Evolutionary conservation across 345 rosid species (phyloP), one percentile per base, ranked within the genome.

Genomic region (Psidium guajava): DNA sequence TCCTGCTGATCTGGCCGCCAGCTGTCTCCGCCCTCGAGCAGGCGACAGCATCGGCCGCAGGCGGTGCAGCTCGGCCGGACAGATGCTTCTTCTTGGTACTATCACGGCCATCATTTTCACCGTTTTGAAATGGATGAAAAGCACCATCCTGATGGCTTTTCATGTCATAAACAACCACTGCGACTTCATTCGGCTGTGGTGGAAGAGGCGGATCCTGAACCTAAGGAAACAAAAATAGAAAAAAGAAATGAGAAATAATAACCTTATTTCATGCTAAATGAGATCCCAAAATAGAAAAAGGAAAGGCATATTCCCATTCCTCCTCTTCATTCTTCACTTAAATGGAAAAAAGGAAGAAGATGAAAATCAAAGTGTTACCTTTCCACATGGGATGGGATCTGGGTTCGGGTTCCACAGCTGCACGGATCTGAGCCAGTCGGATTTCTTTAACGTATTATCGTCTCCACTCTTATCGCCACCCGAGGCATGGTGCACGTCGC

Each of bases 401-500:
- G 88, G 82, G 88, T 24, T 84, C 77, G 56, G 56, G 75, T 87
- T 87, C 88, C 88, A 87, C 55, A 87, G 84, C 86, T 84, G 86
- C 32, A 54, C 88, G 21, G 88, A 84, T 55, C 86, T 82, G 44
- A 87, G 88, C 88, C 88, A 87, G 84, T 82, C 84, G 40, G 88
- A 87, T 73, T 81, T 87, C 82, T 36, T 69, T 80, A 77, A 25
- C 54, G 84, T 74, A 8, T 53, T 36, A 32, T 83, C 83, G 4
- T 24, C 50, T 36, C 50, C 82, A 6, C 49, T 9, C 74, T 73
- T 40, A 14, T 27, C 24, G 1, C 16, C 40, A 18, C 49, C 53
- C 8, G 82, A 73, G 47, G 59, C 49, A 52, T 83, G 44, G 9
- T 44, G 73, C 57, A 64, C 88, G 28, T 74, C 80, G 42, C 25